These are phyloP conservation scores for Magnaporthiopsis poae DNA, from an alignment of 2,329 filamentous ascomycete species.

Conservation along the genomic window DNA sequence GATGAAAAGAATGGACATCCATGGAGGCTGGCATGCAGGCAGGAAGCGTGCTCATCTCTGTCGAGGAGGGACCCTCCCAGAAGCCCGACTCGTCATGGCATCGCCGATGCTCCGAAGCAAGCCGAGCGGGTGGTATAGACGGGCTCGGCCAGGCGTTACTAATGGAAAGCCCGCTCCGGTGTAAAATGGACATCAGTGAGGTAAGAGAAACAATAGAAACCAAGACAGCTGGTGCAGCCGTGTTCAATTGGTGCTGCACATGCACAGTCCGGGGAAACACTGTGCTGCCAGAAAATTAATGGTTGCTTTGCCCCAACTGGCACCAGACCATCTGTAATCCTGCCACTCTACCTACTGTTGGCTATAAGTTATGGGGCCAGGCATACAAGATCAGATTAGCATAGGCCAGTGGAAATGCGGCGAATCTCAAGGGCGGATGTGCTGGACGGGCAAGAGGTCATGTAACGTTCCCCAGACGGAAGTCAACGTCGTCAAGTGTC, in stretches of 20 bases:
- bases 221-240: not conserved
- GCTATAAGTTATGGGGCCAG: not conserved
- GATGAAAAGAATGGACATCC: not conserved
- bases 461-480: not conserved
- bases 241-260: not conserved
- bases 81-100: not conserved
- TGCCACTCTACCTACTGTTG: not conserved
- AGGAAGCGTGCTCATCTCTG: not conserved
- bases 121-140: not conserved
- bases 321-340: not conserved
- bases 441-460: not conserved
- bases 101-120: not conserved
- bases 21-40: not conserved
- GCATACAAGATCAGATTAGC: not conserved
- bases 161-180: not conserved
- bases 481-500: not conserved
- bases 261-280: not conserved
- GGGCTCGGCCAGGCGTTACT: not conserved
- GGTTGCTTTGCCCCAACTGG: no score
- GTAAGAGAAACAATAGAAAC: not conserved
- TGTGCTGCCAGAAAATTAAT: not conserved
- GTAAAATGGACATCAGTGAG: not conserved
- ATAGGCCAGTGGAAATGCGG: not conserved
- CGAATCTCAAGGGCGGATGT: not conserved
- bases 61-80: not conserved